These are phyloP conservation scores for Pouteria glomerata DNA, from an alignment of 148 eudicot genomes.

Conservation along the genomic window DNA sequence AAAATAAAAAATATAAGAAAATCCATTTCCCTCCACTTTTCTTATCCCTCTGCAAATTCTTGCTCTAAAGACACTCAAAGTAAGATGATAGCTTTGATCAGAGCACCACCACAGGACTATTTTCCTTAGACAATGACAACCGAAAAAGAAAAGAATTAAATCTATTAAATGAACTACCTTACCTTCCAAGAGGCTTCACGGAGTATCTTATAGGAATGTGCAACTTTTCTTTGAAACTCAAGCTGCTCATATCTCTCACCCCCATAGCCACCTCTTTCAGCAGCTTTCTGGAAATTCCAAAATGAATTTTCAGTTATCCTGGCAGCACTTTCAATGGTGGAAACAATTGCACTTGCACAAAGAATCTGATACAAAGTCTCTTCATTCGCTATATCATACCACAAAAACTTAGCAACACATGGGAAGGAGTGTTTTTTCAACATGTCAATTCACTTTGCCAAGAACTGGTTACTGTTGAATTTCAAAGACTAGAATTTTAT, in stretches of 20 bases:
- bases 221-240: conserved; percentile 84
- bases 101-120: no score
- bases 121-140: no score
- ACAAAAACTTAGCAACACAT: background rate
- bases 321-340: background rate
- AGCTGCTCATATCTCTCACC: conserved; percentile 92
- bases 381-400: background rate
- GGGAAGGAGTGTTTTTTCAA: background rate
- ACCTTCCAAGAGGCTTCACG: conserved; percentile 30
- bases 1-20: no score
- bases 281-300: conserved; percentile 63
- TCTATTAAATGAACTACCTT: no score
- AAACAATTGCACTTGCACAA: no score
- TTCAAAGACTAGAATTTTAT: no score
- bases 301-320: background rate
- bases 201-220: conserved; percentile 55
- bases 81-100: no score
- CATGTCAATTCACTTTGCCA: background rate
- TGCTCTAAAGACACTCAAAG: no score
- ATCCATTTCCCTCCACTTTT: background rate
- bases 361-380: background rate
- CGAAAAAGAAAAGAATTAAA: no score
- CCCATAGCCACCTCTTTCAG: conserved; percentile 97
- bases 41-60: no score
- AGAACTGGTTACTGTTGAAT: no score